Conservation (phyloP, 345 rosid genomes). For the Syzygium oleosum region DNA sequence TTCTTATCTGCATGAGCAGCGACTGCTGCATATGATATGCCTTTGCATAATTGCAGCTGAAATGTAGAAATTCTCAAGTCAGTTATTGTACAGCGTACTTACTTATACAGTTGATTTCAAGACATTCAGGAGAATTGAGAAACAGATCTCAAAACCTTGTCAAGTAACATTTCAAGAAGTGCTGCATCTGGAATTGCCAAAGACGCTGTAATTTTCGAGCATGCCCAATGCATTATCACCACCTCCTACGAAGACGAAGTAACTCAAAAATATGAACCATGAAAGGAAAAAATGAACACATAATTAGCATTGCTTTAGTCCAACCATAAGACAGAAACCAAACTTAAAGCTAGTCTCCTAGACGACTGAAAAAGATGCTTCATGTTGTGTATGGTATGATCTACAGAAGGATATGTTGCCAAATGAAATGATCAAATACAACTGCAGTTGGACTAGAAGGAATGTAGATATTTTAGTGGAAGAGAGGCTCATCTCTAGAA, state of each 20-base stretch:
- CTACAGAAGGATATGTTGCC: neutral
- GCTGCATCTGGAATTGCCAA: slow-evolving; percentile 74
- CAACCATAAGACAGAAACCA: neutral
- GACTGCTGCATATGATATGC: slow-evolving; percentile 97
- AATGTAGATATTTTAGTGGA: neutral
- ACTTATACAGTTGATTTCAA: neutral
- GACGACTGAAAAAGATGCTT: neutral
- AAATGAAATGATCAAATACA: neutral
- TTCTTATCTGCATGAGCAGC: slow-evolving; percentile 98
- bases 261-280: neutral
- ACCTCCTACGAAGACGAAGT: slow-evolving; percentile 50
- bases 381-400: neutral
- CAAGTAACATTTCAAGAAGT: slow-evolving; percentile 87
- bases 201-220: slow-evolving; percentile 89
- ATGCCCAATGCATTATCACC: slow-evolving; percentile 99
- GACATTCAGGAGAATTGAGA: neutral
- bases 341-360: neutral
- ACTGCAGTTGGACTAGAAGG: neutral
- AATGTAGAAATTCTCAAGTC: slow-evolving; percentile 18
- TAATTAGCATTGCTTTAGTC: neutral
- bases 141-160: slow-evolving; percentile 47
- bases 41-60: slow-evolving; percentile 83
- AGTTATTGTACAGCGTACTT: neutral
- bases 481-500: neutral
- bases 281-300: neutral